Percentiles rank a stretch among this genome's conserved stretches.
These are phyloP conservation scores for Celoporthe dispersa DNA, from an alignment of 2,329 filamentous ascomycete species.

Conservation along the genomic window DNA sequence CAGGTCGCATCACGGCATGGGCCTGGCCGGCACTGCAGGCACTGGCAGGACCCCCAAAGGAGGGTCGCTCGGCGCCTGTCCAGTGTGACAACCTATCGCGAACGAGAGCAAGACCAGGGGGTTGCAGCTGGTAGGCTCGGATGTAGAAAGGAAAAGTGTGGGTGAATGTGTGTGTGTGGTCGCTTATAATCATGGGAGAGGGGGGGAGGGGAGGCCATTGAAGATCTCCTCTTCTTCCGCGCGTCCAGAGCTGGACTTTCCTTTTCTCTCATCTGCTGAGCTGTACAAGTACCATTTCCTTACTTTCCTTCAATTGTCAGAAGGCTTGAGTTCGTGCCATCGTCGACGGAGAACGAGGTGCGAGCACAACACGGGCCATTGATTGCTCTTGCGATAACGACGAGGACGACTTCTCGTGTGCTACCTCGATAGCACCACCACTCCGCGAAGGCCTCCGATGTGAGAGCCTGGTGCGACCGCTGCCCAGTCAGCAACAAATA, in stretches of 20 bases:
- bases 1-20: conserved; percentile 22
- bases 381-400: neutral
- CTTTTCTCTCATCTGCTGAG: neutral
- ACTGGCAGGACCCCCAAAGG: neutral
- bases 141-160: neutral
- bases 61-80: conserved; percentile 1
- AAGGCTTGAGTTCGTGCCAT: neutral
- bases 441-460: conserved; percentile 14
- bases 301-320: neutral
- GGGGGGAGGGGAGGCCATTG: neutral
- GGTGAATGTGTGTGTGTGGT: neutral
- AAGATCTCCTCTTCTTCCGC: neutral
- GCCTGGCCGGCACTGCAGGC: conserved; percentile 11
- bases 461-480: conserved; percentile 24
- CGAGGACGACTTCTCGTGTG: neutral
- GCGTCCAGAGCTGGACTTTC: neutral
- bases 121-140: neutral
- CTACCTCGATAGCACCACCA: neutral
- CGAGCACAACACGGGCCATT: neutral
- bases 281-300: neutral
- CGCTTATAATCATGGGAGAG: neutral
- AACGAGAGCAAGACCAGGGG: neutral
- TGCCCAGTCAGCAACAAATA: conserved; percentile 28
- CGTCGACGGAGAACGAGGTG: neutral
- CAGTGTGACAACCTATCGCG: conserved; percentile 5